Conservation (phyloP, 1,139 yeast species). For the Magnusiomyces paraingens region DNA sequence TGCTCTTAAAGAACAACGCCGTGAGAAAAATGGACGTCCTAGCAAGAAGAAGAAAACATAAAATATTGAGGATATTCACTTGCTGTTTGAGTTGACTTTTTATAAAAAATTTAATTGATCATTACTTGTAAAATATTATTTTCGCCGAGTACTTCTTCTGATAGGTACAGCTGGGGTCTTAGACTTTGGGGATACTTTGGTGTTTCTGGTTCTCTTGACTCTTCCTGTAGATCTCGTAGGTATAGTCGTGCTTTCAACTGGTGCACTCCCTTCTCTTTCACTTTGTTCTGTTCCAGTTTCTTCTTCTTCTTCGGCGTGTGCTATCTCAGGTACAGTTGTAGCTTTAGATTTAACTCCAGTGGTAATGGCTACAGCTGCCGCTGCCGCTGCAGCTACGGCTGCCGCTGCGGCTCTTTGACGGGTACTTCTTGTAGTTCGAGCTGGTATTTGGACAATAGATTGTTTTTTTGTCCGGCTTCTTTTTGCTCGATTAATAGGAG, state of each 20-base stretch:
- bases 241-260: conserved; percentile 10
- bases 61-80: neutral
- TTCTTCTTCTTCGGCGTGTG: conserved; percentile 11
- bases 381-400: conserved; percentile 14
- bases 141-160: conserved; percentile 22
- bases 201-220: conserved; percentile 15
- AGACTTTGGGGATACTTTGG: conserved; percentile 14
- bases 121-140: conserved; percentile 10
- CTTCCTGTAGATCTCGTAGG: conserved; percentile 14
- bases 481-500: conserved; percentile 9
- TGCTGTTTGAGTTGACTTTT: neutral
- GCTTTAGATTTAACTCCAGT: neutral
- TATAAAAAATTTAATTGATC: neutral
- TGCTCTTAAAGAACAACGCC: conserved; percentile 58
- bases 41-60: conserved; percentile 36
- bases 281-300: conserved; percentile 17
- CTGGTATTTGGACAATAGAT: conserved; percentile 7
- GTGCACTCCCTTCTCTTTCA: conserved; percentile 13
- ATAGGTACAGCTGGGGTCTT: conserved; percentile 11
- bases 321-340: conserved; percentile 1
- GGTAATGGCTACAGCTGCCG: conserved; percentile 8
- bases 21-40: conserved; percentile 89
- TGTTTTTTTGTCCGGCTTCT: conserved; percentile 14
- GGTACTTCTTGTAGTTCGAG: conserved; percentile 12
- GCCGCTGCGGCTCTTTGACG: conserved; percentile 14